Conservation (phyloP, 106 monocot species). For the Agapanthus africanus region DNA sequence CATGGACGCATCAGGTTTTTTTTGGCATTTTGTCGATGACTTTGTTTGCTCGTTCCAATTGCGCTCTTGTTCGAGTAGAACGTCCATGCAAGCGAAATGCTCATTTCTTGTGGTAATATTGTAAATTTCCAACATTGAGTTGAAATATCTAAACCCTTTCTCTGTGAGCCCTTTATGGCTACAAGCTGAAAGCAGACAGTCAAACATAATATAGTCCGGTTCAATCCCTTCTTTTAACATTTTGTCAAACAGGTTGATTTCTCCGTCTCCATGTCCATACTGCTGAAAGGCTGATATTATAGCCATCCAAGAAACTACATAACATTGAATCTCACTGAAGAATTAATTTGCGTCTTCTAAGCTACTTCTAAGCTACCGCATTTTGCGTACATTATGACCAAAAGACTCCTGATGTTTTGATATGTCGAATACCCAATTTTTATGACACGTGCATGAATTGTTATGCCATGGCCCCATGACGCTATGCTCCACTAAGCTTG, state of each 20-base stretch:
- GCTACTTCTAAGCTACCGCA: too few relatives aligned
- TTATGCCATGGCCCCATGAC: slow-evolving; percentile 15
- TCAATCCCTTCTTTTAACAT: slow-evolving; percentile 6
- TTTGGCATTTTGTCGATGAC: neutral
- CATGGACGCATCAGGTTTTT: slow-evolving; percentile 12
- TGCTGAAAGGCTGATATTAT: slow-evolving; percentile 15
- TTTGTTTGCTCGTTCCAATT: slow-evolving; percentile 16
- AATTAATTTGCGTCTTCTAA: neutral
- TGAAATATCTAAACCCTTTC: slow-evolving; percentile 31
- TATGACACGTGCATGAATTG: slow-evolving; percentile 15
- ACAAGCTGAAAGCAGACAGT: slow-evolving; percentile 67
- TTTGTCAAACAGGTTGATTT: neutral
- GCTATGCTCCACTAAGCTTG: slow-evolving; percentile 26
- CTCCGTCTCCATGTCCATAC: slow-evolving; percentile 10
- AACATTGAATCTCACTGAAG: slow-evolving; percentile 15
- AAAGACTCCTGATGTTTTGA: slow-evolving; percentile 28
- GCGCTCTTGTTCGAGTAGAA: slow-evolving; percentile 30
- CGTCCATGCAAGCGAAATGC: slow-evolving; percentile 44
- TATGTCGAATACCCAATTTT: slow-evolving; percentile 1
- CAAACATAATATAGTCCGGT: slow-evolving; percentile 64
- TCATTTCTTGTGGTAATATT: slow-evolving; percentile 35
- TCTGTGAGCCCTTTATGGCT: slow-evolving; percentile 51
- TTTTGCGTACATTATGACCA: slow-evolving; percentile 15
- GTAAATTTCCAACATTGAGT: slow-evolving; percentile 33
- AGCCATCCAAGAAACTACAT: slow-evolving; percentile 19